These are phyloP conservation scores for Dactylonectria macrodidyma DNA, from an alignment of 2,329 filamentous ascomycete genomes.

Conservation along the genomic window DNA sequence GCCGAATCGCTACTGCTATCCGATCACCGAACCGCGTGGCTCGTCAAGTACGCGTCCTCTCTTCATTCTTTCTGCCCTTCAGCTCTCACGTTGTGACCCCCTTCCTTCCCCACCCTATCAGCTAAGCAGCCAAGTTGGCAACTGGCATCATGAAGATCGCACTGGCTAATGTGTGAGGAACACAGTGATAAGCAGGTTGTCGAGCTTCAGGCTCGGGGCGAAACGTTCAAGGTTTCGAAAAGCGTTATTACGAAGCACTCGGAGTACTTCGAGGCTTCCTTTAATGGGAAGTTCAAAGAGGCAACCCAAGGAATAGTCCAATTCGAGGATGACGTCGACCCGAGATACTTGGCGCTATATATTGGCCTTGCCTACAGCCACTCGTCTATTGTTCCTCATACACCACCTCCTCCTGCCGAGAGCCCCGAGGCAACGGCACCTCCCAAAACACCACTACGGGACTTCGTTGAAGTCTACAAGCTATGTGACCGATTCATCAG, in stretches of 20 bases:
- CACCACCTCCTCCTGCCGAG: constrained; percentile 39
- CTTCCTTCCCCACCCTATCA: not conserved
- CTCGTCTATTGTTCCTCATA: constrained; percentile 52
- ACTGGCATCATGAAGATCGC: not conserved
- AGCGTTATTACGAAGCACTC: constrained; percentile 51
- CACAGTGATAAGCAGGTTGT: constrained; percentile 50
- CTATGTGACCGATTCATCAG: constrained; percentile 56
- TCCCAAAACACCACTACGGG: constrained; percentile 48
- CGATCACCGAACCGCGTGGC: constrained; percentile 53
- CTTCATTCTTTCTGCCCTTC: constrained; percentile 8
- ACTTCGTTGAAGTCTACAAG: constrained; percentile 55
- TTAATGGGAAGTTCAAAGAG: constrained; percentile 49
- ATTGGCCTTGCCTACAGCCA: constrained; percentile 54
- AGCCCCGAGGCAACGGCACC: constrained; percentile 46
- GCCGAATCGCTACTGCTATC: constrained; percentile 47
- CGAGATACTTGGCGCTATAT: constrained; percentile 53
- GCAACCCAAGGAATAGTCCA: constrained; percentile 45
- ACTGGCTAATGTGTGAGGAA: constrained; percentile 3
- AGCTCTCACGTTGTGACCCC: constrained; percentile 14
- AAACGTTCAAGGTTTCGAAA: constrained; percentile 50
- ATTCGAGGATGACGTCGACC: constrained; percentile 52
- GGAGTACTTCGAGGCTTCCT: constrained; percentile 52
- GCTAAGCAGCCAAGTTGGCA: not conserved
- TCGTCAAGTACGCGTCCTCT: constrained; percentile 50
- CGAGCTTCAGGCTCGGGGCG: constrained; percentile 49